Base-by-base conservation (phyloP, 164 flowering plant genomes). In the Vitis cinerea region DNA sequence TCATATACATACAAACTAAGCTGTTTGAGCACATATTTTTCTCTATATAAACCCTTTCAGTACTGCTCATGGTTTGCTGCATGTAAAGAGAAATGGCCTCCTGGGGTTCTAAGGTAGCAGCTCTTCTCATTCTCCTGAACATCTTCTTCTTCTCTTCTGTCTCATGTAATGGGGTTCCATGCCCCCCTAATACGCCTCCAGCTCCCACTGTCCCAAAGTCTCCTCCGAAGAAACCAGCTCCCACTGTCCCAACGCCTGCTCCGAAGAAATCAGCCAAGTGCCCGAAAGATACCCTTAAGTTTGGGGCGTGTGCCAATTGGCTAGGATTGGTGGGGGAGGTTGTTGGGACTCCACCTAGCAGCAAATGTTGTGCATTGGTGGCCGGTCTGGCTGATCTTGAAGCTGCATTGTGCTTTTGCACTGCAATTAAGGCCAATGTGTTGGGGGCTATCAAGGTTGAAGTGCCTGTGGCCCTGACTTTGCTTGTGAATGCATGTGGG, bases 381-480 rank as follows among this genome's bases (percentile, higher is more conserved):
- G 48, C 67, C 16, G 93, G 94, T 17, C 72, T 90, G 12, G 90
- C 87, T 6, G 92, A 93, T 69, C 83, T 88, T 58, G 97, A 93
- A 67, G 97, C 90, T 55, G 96, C 93, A 4, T 23, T 85, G 59
- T 90, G 94, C 70, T 75, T 93, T 50, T 93, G 97, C 81, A 90
- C 90, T 0, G 93, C 91, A 10, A 79, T 93, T 56, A 85, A 86
- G 77, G 90, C 92, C 55, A 88, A 87, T 70, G 83, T 85, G 19
- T 60, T 90, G 71, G 88, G 89, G 10, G 19, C 80, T 51, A 47
- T 85, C 19, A 87, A 83, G 50, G 48, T 90, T 10, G 52, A 86
- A 8, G 61, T 84, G 3, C 91, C 90, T 0, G 48, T 90, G 66
- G 87, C 97, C 2, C 55, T 93, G 8, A 90, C 83, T 72, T 73